Base-by-base conservation (phyloP, 148 eudicot species). In the Pharnaceum exiguum region DNA sequence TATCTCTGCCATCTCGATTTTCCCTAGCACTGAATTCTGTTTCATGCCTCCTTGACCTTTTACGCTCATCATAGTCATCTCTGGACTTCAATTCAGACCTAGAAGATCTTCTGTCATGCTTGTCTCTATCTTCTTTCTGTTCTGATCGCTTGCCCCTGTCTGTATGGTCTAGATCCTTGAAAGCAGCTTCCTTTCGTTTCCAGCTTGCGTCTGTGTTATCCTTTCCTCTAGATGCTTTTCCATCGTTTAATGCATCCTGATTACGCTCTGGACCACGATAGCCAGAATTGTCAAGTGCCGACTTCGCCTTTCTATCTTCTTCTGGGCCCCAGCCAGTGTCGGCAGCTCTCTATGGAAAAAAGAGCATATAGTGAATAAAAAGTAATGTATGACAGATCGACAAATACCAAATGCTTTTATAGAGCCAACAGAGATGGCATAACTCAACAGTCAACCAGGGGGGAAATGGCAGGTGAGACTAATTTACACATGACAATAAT, bases 321-420 rank as follows among this genome's bases (percentile, higher is more conserved):
- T 85, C 76, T 13, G 73, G 71, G 59, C 95, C 95, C 95, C 95
- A 78, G 56, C 97, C 97, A 19, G 97, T 90, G 56, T 90, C 65
- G 63, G 97, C 95, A 67, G 95, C 97, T 81, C 97, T 87, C 97
- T 90, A 38, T 43, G 19, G 63, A 17, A 60, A 33, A 29, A 5
- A 50, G 12, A 65, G 56, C 43, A 44, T 30, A 25, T 24, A 19
- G 24, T 17, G 7, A 29, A 28, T 12, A 10, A 38, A 31, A 17
- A 24, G 13, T 19, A 9, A 19, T 4, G 30, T 12, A 26, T 13
- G 18, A 11, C n/a, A 27, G n/a, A 23, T 55, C 51, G 26, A 31
- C 31, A 36, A 24, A 22, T 30, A 15, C 5, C 19, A 8, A 13
- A 35, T n/a, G n/a, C n/a, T n/a, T n/a, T n/a, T n/a, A n/a, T n/a